These are phyloP conservation scores for Nothophaeocryptopus gaeumannii DNA, from an alignment of 2,329 filamentous ascomycete genomes.

Conservation along the genomic window DNA sequence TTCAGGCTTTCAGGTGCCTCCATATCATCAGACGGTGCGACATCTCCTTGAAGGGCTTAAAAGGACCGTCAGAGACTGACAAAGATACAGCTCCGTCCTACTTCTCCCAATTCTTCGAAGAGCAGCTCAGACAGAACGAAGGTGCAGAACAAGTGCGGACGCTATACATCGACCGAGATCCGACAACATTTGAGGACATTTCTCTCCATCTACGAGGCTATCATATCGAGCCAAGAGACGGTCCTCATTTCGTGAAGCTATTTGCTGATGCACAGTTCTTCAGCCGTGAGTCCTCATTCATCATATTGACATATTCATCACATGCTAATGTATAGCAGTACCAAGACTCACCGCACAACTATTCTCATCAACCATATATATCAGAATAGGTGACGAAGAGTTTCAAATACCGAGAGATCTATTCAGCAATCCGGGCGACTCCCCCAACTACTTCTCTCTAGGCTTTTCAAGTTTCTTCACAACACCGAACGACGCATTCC, in stretches of 20 bases:
- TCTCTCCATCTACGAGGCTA: constrained; percentile 89
- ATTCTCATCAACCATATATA: constrained; percentile 87
- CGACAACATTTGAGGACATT: constrained; percentile 83
- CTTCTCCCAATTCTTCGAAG: constrained; percentile 89
- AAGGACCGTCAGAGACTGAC: constrained; percentile 40
- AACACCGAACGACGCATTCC: constrained; percentile 75
- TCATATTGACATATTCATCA: not conserved
- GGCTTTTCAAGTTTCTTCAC: constrained; percentile 88
- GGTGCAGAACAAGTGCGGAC: constrained; percentile 65
- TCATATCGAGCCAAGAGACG: constrained; percentile 76
- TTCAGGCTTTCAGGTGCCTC: constrained; percentile 68
- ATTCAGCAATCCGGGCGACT: constrained; percentile 80
- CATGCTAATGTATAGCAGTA: constrained; percentile 37
- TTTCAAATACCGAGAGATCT: constrained; percentile 89
- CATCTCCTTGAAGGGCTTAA: constrained; percentile 2
- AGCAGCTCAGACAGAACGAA: constrained; percentile 68
- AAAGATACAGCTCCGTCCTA: constrained; percentile 78
- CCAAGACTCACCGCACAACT: constrained; percentile 87
- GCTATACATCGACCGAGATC: constrained; percentile 92
- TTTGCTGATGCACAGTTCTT: constrained; percentile 97
- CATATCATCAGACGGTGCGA: constrained; percentile 68
- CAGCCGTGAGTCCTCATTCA: constrained; percentile 42
- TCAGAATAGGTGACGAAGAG: constrained; percentile 79
- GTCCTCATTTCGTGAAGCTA: constrained; percentile 82
- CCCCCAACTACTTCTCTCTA: constrained; percentile 93